Conservation (phyloP, 106 monocot species). For the Gastrodia elata region DNA sequence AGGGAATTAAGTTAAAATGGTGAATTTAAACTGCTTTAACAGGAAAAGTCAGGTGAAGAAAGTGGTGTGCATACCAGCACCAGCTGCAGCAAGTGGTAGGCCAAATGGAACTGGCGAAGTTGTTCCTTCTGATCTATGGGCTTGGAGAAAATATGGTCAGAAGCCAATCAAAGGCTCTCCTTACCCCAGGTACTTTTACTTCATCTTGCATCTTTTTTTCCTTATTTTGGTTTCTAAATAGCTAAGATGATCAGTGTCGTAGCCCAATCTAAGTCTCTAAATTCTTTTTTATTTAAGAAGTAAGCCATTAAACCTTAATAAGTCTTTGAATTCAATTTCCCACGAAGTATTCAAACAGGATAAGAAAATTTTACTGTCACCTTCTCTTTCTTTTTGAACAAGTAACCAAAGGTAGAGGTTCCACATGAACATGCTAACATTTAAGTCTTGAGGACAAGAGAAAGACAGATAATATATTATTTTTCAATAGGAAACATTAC, state of each 20-base stretch:
- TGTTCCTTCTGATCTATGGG: constrained; percentile 76
- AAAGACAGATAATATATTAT: background rate
- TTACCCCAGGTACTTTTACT: constrained; percentile 5
- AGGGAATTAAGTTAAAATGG: no score
- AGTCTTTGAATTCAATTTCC: no score
- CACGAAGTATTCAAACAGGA: no score
- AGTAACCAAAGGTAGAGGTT: background rate
- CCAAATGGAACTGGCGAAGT: constrained; percentile 46
- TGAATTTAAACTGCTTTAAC: background rate
- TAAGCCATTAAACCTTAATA: no score
- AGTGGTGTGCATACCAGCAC: constrained; percentile 95
- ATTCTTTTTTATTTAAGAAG: background rate
- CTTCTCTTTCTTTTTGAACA: no score
- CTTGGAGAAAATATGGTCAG: constrained; percentile 14
- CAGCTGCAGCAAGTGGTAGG: constrained; percentile 38
- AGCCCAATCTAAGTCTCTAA: background rate
- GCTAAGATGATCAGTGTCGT: no score
- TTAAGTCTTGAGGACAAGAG: background rate
- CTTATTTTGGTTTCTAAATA: background rate
- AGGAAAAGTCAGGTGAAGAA: constrained; percentile 93
- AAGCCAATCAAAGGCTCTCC: constrained; percentile 14
- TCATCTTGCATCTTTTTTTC: background rate
- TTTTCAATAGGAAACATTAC: background rate
- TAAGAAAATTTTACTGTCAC: no score
- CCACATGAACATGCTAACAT: constrained; percentile 4